Percentiles rank a stretch among this genome's conserved stretches.
These are phyloP conservation scores for Gossypium schwendimanii DNA, from an alignment of 441 rosid species.

Conservation along the genomic window DNA sequence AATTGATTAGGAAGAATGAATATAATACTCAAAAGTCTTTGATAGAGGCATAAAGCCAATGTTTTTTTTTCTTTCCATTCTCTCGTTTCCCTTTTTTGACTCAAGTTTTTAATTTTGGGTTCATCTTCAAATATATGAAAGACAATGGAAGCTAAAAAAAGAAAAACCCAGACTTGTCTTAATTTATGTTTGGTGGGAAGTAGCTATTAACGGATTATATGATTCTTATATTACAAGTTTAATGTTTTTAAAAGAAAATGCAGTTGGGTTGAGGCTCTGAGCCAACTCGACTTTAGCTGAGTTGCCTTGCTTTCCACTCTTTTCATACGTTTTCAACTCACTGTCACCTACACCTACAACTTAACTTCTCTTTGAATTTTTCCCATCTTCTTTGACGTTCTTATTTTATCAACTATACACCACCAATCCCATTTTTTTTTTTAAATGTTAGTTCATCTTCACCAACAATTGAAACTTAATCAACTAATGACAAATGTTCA, in stretches of 20 bases:
- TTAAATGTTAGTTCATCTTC: background rate
- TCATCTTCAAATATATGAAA: too few relatives aligned
- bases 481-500: slow-evolving; percentile 13
- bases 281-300: background rate
- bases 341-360: background rate
- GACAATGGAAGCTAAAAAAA: too few relatives aligned
- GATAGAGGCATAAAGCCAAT: too few relatives aligned
- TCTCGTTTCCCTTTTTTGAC: too few relatives aligned
- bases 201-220: background rate
- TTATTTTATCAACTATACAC: slow-evolving; percentile 11
- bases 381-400: slow-evolving; percentile 17
- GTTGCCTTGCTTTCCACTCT: background rate
- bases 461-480: slow-evolving; percentile 27
- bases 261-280: background rate
- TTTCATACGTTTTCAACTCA: background rate
- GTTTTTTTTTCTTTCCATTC: too few relatives aligned
- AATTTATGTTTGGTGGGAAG: background rate
- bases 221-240: background rate
- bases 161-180: background rate
- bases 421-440: background rate
- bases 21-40: too few relatives aligned
- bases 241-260: background rate
- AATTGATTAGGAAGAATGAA: too few relatives aligned
- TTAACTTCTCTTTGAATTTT: background rate
- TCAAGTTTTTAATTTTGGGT: too few relatives aligned